Percentiles rank a stretch among this genome's conserved stretches.
These are phyloP conservation scores for Knufia fluminis DNA, from an alignment of 2,329 filamentous ascomycete genomes.

Conservation along the genomic window DNA sequence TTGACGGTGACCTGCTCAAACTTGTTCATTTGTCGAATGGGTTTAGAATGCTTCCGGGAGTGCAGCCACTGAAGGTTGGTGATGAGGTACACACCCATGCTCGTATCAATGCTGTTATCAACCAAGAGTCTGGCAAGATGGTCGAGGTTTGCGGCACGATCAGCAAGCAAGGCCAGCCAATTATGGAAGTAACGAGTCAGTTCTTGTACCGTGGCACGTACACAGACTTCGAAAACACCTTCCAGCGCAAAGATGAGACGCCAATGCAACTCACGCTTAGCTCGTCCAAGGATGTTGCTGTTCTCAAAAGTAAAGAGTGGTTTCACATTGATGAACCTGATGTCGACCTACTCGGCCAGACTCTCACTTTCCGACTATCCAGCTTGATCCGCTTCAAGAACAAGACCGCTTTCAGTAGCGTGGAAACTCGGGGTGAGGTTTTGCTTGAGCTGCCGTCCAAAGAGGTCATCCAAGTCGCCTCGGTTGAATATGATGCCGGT, in stretches of 20 bases:
- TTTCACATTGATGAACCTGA: constrained; percentile 80
- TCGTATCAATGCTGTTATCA: constrained; percentile 94
- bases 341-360: constrained; percentile 83
- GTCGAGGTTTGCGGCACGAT: constrained; percentile 99
- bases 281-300: constrained; percentile 82
- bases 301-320: constrained; percentile 95
- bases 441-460: constrained; percentile 91
- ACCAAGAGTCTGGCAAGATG: constrained; percentile 98
- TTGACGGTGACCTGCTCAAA: constrained; percentile 92
- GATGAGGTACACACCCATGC: constrained; percentile 88
- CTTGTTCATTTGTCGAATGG: constrained; percentile 94
- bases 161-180: constrained; percentile 66
- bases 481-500: constrained; percentile 88
- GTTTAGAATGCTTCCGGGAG: constrained; percentile 96
- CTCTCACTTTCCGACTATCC: constrained; percentile 89
- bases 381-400: constrained; percentile 92
- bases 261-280: constrained; percentile 86
- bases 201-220: constrained; percentile 94
- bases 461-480: constrained; percentile 95
- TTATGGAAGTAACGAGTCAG: constrained; percentile 98
- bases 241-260: constrained; percentile 93
- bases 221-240: constrained; percentile 92
- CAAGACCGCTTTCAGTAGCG: constrained; percentile 78
- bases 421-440: constrained; percentile 87
- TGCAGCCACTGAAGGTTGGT: constrained; percentile 88